A percentile compares a stretch with the other conserved stretches of the same genome.
These are phyloP conservation scores for Aspergillus cejpii DNA, from an alignment of 2,329 filamentous ascomycete genomes.

Conservation along the genomic window DNA sequence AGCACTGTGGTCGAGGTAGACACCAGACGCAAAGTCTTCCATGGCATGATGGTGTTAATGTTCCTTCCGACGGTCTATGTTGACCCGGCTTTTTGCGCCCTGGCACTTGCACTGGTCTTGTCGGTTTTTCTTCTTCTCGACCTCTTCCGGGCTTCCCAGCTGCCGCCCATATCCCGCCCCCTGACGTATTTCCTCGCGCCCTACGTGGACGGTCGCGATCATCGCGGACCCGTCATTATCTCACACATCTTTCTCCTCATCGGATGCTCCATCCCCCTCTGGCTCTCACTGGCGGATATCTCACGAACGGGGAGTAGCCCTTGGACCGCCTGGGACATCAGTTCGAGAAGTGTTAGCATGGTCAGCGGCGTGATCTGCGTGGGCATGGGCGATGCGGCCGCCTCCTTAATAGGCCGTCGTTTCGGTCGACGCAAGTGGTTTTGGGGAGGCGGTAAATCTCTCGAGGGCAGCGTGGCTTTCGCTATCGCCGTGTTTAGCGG, in stretches of 20 bases:
- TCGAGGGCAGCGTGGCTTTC: constrained; percentile 82
- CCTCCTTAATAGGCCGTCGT: constrained; percentile 78
- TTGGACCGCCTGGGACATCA: constrained; percentile 68
- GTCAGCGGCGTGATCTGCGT: constrained; percentile 89
- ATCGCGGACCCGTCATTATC: constrained; percentile 88
- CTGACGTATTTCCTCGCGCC: constrained; percentile 82
- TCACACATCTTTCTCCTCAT: constrained; percentile 94
- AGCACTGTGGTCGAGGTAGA: constrained; percentile 81
- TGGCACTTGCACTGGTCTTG: constrained; percentile 73
- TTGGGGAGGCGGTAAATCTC: constrained; percentile 92
- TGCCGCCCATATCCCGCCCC: constrained; percentile 80
- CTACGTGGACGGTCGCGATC: constrained; percentile 88
- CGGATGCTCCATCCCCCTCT: constrained; percentile 89
- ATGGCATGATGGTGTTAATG: constrained; percentile 98
- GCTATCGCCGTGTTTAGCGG: constrained; percentile 70
- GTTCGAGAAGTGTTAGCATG: constrained; percentile 73
- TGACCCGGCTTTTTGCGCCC: constrained; percentile 73
- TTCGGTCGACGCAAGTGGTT: constrained; percentile 87
- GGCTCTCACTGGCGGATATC: constrained; percentile 72
- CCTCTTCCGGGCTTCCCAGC: constrained; percentile 78
- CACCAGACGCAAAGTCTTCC: constrained; percentile 92
- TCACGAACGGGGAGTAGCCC: constrained; percentile 51
- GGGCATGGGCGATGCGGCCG: constrained; percentile 88
- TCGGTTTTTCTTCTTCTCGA: constrained; percentile 84
- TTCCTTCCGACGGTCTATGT: constrained; percentile 79